These are phyloP conservation scores for Vaccinium macrocarpon DNA, from an alignment of 148 eudicot genomes.

Conservation along the genomic window DNA sequence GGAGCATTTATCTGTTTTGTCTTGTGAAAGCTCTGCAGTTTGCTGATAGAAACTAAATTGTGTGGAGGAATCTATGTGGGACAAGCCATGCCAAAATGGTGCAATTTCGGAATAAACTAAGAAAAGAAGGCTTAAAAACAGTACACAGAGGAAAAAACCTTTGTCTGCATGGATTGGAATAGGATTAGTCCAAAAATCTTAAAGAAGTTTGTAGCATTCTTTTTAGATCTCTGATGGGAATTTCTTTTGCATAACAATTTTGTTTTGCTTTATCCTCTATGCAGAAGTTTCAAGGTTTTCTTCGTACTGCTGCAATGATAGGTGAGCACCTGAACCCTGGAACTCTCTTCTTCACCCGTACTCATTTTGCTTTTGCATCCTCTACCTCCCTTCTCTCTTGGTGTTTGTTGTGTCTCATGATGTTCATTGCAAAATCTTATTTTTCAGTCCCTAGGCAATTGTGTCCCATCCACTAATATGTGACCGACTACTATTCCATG, in stretches of 20 bases:
- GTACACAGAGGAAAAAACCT: background rate
- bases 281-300: slow-evolving; percentile 54
- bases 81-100: too few relatives aligned
- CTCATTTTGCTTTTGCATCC: background rate
- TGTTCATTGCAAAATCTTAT: background rate
- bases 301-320: slow-evolving; percentile 48
- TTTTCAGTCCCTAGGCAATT: background rate
- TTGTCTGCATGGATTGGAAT: background rate
- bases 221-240: background rate
- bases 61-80: too few relatives aligned
- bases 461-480: background rate
- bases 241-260: background rate
- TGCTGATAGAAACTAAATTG: background rate
- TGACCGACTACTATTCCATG: background rate
- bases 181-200: background rate
- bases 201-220: background rate
- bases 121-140: background rate
- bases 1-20: background rate
- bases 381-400: background rate
- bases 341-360: background rate
- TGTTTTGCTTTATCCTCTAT: background rate
- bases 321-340: slow-evolving; percentile 26
- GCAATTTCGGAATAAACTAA: too few relatives aligned
- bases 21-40: background rate
- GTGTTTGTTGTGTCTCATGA: background rate